A percentile compares a stretch with the other conserved stretches of the same genome.
These are phyloP conservation scores for Nicotiana attenuata DNA, from an alignment of 257 asterid species.

Conservation along the genomic window DNA sequence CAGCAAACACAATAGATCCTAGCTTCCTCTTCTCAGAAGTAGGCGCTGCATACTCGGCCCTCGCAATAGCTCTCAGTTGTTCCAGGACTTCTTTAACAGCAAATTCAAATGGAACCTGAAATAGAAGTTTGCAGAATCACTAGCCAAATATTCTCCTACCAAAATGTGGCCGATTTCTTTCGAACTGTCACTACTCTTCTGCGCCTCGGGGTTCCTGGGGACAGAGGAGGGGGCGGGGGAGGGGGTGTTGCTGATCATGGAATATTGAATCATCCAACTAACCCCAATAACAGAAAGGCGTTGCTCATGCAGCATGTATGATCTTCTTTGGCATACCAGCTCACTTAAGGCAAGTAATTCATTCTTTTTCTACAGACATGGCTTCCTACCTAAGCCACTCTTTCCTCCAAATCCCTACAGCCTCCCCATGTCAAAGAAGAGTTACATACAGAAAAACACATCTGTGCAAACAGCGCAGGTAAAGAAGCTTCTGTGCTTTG, in stretches of 20 bases:
- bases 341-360: neutral
- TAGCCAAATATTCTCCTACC: neutral
- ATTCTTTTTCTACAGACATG: neutral
- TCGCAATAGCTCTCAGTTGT: conserved; percentile 67
- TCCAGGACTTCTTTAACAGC: conserved; percentile 55
- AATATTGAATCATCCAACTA: neutral
- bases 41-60: conserved; percentile 68
- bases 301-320: neutral
- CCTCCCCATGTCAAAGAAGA: neutral
- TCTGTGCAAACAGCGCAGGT: neutral
- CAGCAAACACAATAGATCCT: conserved; percentile 70
- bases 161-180: neutral
- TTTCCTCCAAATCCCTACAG: neutral
- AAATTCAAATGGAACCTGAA: conserved; percentile 72
- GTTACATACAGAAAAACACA: neutral
- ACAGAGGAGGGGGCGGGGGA: too few species aligned
- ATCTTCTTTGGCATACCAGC: neutral
- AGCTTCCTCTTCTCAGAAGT: conserved; percentile 52
- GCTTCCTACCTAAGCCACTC: neutral
- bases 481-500: neutral
- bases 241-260: neutral
- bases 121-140: neutral
- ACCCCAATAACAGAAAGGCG: neutral
- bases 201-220: neutral
- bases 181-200: neutral